Evolutionary conservation across 352 stramenopile species (phyloP).

Genomic region (Globisporangium radiosum): DNA sequence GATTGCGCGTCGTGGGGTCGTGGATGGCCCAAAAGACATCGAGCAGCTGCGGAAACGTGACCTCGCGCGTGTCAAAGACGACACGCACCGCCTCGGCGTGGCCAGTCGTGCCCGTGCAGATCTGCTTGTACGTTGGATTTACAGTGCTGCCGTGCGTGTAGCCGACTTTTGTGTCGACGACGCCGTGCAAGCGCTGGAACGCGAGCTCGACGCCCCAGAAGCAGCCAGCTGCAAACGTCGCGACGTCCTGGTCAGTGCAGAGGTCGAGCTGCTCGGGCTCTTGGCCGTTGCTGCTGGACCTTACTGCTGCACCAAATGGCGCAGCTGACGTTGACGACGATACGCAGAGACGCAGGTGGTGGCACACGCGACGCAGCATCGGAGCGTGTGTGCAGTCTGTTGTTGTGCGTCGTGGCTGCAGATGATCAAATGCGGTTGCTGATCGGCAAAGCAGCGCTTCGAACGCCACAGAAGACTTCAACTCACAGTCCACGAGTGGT

Average conservation of each 20-base stretch:
- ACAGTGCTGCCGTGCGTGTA: slow-evolving; percentile 73
- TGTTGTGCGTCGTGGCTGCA: background rate
- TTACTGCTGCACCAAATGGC: background rate
- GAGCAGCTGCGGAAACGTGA: slow-evolving; percentile 81
- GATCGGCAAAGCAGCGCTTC: background rate
- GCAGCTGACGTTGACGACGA: background rate
- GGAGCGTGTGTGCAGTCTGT: too few species aligned
- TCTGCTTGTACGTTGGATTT: slow-evolving; percentile 94
- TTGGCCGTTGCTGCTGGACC: background rate
- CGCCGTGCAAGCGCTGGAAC: slow-evolving; percentile 93
- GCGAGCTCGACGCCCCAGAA: slow-evolving; percentile 97
- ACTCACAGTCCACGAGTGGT: too few species aligned
- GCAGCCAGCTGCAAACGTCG: slow-evolving; percentile 95
- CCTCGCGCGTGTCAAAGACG: slow-evolving; percentile 85
- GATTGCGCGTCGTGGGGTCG: slow-evolving; percentile 90
- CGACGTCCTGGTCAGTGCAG: slow-evolving; percentile 28
- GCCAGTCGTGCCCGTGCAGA: slow-evolving; percentile 90
- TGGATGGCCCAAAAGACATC: slow-evolving; percentile 84
- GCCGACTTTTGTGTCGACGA: slow-evolving; percentile 90
- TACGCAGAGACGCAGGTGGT: slow-evolving; percentile 10
- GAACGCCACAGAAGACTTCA: too few species aligned
- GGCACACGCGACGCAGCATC: slow-evolving; percentile 12
- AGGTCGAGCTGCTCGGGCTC: slow-evolving; percentile 7
- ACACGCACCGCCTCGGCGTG: slow-evolving; percentile 94
- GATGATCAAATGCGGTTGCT: background rate